Percentiles rank a stretch among this genome's conserved stretches.
phyloP scores from a whole-genome alignment of 768 basidiomycete genomes.

The Phanerodontia chrysosporium region DNA sequence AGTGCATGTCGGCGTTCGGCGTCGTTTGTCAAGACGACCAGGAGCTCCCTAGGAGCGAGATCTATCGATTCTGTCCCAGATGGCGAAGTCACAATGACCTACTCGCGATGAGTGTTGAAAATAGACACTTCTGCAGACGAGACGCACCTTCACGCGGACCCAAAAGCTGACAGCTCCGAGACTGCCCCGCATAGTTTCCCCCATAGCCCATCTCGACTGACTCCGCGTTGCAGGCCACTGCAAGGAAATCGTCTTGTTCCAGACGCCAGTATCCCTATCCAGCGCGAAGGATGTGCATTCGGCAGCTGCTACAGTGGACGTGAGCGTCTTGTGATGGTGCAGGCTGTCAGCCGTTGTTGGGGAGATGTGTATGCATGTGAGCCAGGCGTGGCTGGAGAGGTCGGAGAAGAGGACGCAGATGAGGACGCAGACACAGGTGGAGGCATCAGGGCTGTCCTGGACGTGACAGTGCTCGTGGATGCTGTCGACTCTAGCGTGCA shows the following conservation, averaged over 20 bases:
- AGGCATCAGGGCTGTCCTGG: slow-evolving; percentile 13
- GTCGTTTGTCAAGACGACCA: slow-evolving; percentile 66
- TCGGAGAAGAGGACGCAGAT: slow-evolving; percentile 3
- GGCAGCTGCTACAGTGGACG: slow-evolving; percentile 41
- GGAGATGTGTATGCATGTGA: background rate
- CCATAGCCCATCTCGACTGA: slow-evolving; percentile 71
- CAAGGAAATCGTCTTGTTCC: slow-evolving; percentile 61
- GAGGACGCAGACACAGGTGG: background rate
- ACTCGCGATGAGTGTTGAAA: slow-evolving; percentile 8
- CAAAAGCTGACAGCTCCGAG: slow-evolving; percentile 67
- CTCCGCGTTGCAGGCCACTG: slow-evolving; percentile 72
- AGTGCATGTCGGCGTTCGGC: slow-evolving; percentile 62
- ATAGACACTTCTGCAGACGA: slow-evolving; percentile 6
- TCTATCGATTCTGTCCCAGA: slow-evolving; percentile 62
- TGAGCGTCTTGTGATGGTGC: slow-evolving; percentile 34
- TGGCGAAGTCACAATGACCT: slow-evolving; percentile 50
- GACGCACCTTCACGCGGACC: slow-evolving; percentile 59
- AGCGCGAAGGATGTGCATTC: slow-evolving; percentile 38
- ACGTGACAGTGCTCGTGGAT: slow-evolving; percentile 9
- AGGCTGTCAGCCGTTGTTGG: background rate
- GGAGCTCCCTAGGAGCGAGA: slow-evolving; percentile 63
- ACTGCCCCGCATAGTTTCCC: slow-evolving; percentile 68
- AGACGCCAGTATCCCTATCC: slow-evolving; percentile 49
- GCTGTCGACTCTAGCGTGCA: slow-evolving; percentile 5
- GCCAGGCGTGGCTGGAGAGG: slow-evolving; percentile 10